Percentiles rank a stretch among this genome's conserved stretches.
These are phyloP conservation scores for Plasmodium gaboni DNA, from an alignment of 169 alveolate species.

Conservation along the genomic window DNA sequence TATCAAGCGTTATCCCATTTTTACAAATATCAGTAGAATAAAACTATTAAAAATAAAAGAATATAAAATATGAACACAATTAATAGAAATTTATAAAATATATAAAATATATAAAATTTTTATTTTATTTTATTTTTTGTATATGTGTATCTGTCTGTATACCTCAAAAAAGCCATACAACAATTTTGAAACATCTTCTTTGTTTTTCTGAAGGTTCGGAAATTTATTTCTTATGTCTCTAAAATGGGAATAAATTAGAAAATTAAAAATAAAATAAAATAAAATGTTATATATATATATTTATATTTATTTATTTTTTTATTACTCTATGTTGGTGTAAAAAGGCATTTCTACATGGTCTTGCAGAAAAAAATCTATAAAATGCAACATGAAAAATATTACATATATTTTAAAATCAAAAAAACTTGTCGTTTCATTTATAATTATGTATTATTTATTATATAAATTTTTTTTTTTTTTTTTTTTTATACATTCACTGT, in stretches of 20 bases:
- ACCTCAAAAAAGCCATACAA: slow-evolving; percentile 72
- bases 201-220: slow-evolving; percentile 18
- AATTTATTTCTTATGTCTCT: slow-evolving; percentile 45
- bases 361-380: slow-evolving; percentile 49
- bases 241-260: not conserved
- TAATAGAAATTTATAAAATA: not conserved
- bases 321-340: slow-evolving; percentile 48
- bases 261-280: not conserved
- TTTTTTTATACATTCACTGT: slow-evolving; percentile 58
- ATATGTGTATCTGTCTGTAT: not conserved
- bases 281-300: not conserved
- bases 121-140: slow-evolving; percentile 15
- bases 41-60: slow-evolving; percentile 26
- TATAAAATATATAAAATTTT: not conserved
- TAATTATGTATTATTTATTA: not conserved
- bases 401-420: not conserved
- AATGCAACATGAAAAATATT: not conserved
- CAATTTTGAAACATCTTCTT: slow-evolving; percentile 63
- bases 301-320: not conserved
- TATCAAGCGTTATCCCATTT: slow-evolving; percentile 60
- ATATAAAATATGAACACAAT: not conserved
- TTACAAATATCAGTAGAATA: slow-evolving; percentile 40
- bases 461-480: not conserved
- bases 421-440: not conserved
- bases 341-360: slow-evolving; percentile 72